Base-by-base conservation (phyloP, 1,284 basidiomycete genomes). In the Moniliophthora roreri region DNA sequence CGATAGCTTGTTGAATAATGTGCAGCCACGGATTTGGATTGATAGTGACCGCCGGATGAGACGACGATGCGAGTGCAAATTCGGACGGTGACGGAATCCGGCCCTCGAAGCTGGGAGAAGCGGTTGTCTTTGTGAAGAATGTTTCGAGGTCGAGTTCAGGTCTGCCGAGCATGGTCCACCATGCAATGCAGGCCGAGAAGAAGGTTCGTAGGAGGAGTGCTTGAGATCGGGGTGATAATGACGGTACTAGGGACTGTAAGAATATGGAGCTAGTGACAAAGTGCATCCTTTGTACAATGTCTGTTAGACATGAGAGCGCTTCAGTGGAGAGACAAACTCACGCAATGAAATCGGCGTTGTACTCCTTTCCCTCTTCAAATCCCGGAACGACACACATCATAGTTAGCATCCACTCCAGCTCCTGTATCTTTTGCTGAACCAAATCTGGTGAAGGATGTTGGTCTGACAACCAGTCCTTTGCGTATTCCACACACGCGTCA, bases 1-100 rank as follows among this genome's bases (percentile, higher is more conserved):
- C 58, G 46, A 80, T 55, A 46, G 75, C 63, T 39, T 70, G 63
- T 50, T 79, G 74, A 24, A 80, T 54, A 56, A 85, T 64, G n/a
- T 76, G 69, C 26, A 77, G 67, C 83, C 83, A 85, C 4, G 77
- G 68, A 59, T 82, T 79, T n/a, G 77, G 77, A 2, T 67, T 73
- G n/a, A 61, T 61, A 0, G 75, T 66, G 34, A 66, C 55, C 11
- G 54, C 35, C 5, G 51, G 41, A 1, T 11, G 9, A 16, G 50
- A 3, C 2, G 40, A 45, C 2, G 50, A 42, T 11, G 28, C 28
- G 4, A 48, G 36, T 3, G 38, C 18, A 13, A 28, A 45, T n/a
- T 28, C 32, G 35, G 35, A 21, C 10, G 34, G 34, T 4, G 44
- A 24, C 1, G 44, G 20, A 9, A 46, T 13, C 2, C 40, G 35